Evolutionary conservation across 2,329 filamentous ascomycete species (phyloP).

Genomic region (Arthrocladium fulminans): DNA sequence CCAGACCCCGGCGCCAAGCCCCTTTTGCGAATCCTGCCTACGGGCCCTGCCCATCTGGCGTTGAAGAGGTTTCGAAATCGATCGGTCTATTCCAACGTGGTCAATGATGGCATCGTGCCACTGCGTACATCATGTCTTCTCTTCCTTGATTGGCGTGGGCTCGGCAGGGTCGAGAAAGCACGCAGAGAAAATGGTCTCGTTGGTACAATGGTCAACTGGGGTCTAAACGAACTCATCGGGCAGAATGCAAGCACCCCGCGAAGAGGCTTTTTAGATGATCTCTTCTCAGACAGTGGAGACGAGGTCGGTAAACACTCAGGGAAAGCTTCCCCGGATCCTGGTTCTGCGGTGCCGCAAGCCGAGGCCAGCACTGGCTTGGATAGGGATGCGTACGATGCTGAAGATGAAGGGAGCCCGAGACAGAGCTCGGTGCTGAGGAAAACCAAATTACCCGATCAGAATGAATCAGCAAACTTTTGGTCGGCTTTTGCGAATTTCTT

Average conservation of each 20-base stretch:
- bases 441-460: neutral
- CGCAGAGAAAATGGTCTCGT: constrained; percentile 84
- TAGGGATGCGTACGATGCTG: neutral
- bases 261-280: constrained; percentile 26
- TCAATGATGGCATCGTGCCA: constrained; percentile 88
- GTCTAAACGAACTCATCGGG: constrained; percentile 83
- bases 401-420: neutral
- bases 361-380: constrained; percentile 21
- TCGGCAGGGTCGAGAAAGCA: constrained; percentile 90
- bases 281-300: constrained; percentile 21
- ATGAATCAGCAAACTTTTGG: constrained; percentile 28
- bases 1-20: constrained; percentile 71
- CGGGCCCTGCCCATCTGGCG: constrained; percentile 76
- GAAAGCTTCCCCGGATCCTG: constrained; percentile 11
- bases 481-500: constrained; percentile 66
- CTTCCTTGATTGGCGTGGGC: constrained; percentile 91
- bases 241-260: constrained; percentile 51
- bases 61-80: constrained; percentile 67
- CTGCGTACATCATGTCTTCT: constrained; percentile 90
- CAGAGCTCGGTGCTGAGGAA: neutral
- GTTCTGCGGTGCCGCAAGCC: constrained; percentile 19
- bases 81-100: constrained; percentile 74
- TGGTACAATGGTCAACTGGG: constrained; percentile 85
- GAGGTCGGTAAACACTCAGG: constrained; percentile 10
- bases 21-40: constrained; percentile 66